These are phyloP conservation scores for Gossypium mustelinum DNA, from an alignment of 345 rosid genomes.

Conservation along the genomic window DNA sequence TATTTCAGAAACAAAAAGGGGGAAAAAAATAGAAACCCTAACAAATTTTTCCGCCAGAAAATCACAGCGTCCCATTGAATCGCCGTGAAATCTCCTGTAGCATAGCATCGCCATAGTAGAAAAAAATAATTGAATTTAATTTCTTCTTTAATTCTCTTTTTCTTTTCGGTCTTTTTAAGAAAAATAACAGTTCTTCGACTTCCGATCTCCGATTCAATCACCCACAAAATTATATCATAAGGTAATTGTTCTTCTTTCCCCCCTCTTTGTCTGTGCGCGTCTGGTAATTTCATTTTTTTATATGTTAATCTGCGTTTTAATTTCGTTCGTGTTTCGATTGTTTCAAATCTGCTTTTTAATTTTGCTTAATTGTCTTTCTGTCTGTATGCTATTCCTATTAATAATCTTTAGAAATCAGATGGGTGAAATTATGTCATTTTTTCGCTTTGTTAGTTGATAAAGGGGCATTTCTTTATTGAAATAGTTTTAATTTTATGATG, in stretches of 20 bases:
- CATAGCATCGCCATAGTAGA: neutral
- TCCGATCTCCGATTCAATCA: neutral
- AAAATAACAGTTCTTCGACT: neutral
- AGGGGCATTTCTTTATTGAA: neutral
- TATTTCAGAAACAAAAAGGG: neutral
- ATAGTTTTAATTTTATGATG: neutral
- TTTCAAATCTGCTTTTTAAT: neutral
- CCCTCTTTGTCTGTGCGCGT: neutral
- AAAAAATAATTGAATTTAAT: neutral
- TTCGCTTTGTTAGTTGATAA: neutral
- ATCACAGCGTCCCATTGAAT: neutral
- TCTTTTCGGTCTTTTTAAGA: neutral
- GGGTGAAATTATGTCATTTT: neutral
- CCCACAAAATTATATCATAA: neutral
- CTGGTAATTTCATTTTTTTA: constrained; percentile 1
- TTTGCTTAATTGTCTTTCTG: neutral
- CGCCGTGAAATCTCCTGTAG: neutral
- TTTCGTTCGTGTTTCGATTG: neutral
- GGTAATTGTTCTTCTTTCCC: neutral
- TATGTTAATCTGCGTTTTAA: neutral
- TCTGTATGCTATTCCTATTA: neutral
- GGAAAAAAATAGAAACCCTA: constrained; percentile 7
- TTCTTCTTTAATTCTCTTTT: neutral
- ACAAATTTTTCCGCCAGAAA: neutral
- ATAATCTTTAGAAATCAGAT: neutral